phyloP scores from a whole-genome alignment of 352 stramenopile genomes.

The Phytophthora constricta region DNA sequence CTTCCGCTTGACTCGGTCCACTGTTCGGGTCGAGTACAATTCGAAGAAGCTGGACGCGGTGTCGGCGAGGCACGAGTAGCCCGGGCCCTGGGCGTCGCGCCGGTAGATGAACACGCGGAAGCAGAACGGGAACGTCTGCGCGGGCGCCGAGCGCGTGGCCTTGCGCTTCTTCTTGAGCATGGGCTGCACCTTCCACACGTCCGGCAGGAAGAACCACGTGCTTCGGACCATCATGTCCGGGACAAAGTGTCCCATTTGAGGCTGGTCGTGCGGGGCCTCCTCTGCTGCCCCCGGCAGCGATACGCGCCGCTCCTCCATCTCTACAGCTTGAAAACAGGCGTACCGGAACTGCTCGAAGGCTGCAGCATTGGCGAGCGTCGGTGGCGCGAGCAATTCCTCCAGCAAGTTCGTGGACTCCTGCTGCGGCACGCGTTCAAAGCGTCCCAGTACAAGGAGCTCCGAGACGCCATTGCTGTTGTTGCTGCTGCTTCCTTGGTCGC shows the following conservation, averaged over 20 bases:
- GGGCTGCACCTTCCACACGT: conserved; percentile 90
- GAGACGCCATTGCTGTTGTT: conserved; percentile 47
- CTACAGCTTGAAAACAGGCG: conserved; percentile 79
- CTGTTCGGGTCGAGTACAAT: conserved; percentile 84
- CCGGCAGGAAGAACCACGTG: conserved; percentile 88
- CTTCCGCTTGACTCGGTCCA: conserved; percentile 84
- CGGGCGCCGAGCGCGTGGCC: conserved; percentile 75
- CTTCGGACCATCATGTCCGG: conserved; percentile 46
- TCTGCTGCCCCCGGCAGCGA: conserved; percentile 27
- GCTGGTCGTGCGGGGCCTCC: conserved; percentile 18
- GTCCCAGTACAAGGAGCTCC: conserved; percentile 77
- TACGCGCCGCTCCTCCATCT: conserved; percentile 77
- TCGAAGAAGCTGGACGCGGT: conserved; percentile 82
- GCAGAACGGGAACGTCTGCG: conserved; percentile 89
- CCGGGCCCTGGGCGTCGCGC: conserved; percentile 24
- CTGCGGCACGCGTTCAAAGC: conserved; percentile 82
- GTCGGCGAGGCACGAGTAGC: conserved; percentile 63
- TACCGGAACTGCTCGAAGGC: conserved; percentile 82
- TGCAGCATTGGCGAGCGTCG: conserved; percentile 48
- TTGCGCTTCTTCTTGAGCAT: conserved; percentile 92
- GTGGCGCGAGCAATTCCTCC: conserved; percentile 49
- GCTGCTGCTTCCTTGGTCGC: conserved; percentile 46
- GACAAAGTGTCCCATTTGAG: not conserved
- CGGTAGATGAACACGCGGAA: conserved; percentile 83
- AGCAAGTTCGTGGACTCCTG: conserved; percentile 59